Base-by-base conservation (phyloP, 257 asterid species). In the Cordia subcordata region DNA sequence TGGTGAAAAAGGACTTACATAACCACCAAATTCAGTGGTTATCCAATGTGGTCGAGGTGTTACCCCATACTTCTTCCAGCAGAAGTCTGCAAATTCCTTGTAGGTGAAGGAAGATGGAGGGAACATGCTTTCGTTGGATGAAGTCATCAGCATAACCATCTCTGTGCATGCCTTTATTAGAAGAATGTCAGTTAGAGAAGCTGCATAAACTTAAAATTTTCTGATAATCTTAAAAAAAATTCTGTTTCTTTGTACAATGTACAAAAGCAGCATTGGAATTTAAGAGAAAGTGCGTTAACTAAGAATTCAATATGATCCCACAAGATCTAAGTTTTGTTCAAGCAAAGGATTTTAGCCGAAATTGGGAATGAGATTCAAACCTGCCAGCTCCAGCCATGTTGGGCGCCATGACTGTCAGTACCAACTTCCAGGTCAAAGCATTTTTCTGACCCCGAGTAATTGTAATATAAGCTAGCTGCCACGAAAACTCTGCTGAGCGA, bases 361-460 rank as follows among this genome's bases (percentile, higher is more conserved):
- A 13, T 23, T 14, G 32, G 1, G 10, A 5, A 17, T 14, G 55
- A 16, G 12, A 64, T 40, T 53, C n/a, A 55, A 59, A 86, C 95
- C 95, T 87, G 95, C 94, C 94, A 84, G 63, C 77, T 57, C 96
- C 96, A 87, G 47, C 90, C 90, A 61, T 45, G n/a, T n/a, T n/a
- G 66, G 45, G 82, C 86, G 22, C 86, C 94, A 72, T 84, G 96
- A 50, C 67, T 74, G 69, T 87, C 88, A 37, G 64, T 53, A 55
- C 8, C 72, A 50, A 60, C 61, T 71, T 87, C 96, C 19, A 87
- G 58, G 42, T 69, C 27, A 78, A 87, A 87, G 69, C 94, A 87
- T 66, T 82, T 80, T 69, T 84, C 85, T 13, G 75, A 49, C 54
- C 69, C 54, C 5, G 95, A 78, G 72, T 84, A 76, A 61, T 84